phyloP scores from a whole-genome alignment of 140 eudicot genomes.

The Bidens hawaiensis region DNA sequence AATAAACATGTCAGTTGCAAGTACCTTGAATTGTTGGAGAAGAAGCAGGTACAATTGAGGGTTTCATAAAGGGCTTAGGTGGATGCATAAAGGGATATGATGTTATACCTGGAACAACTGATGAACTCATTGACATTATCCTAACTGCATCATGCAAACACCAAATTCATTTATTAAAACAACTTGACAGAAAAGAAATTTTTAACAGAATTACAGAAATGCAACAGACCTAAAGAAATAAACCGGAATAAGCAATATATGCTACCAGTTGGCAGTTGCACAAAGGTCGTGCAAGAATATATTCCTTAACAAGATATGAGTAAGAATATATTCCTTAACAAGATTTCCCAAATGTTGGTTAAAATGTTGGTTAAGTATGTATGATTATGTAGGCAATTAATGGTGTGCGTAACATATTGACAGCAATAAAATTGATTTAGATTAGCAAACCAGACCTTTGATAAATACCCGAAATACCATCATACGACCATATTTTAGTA shows the following conservation, averaged over 20 bases:
- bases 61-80: slow-evolving; percentile 33
- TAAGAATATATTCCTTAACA: too few species aligned
- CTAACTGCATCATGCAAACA: slow-evolving; percentile 38
- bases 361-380: too few species aligned
- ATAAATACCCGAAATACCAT: background rate
- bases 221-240: slow-evolving; percentile 7
- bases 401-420: background rate
- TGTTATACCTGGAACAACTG: slow-evolving; percentile 36
- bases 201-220: slow-evolving; percentile 17
- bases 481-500: slow-evolving; percentile 6
- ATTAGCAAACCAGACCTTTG: slow-evolving; percentile 12
- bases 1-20: slow-evolving; percentile 16
- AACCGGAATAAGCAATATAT: background rate
- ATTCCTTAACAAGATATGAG: too few species aligned
- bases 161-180: background rate
- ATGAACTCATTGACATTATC: slow-evolving; percentile 32
- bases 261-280: background rate
- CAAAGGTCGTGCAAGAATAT: background rate
- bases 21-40: slow-evolving; percentile 73
- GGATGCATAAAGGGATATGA: slow-evolving; percentile 26
- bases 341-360: background rate
- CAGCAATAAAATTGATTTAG: background rate
- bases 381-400: background rate
- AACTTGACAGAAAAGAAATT: background rate
- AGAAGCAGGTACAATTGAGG: slow-evolving; percentile 57